Base-by-base conservation (phyloP, 2,329 filamentous ascomycete genomes). In the Talaromyces rugulosus region DNA sequence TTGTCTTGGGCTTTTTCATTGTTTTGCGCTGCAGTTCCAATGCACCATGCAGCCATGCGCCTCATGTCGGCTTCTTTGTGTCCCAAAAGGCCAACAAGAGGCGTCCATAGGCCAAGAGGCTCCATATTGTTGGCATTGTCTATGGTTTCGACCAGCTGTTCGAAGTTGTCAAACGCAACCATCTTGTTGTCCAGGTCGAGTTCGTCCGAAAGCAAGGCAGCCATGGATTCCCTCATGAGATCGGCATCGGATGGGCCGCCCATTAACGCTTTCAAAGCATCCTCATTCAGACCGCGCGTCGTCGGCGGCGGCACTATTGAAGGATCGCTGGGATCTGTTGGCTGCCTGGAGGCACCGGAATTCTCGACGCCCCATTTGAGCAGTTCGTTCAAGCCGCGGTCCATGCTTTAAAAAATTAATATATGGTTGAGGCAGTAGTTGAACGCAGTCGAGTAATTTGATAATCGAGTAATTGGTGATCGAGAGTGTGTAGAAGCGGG, bases 41-140 rank as follows among this genome's bases (percentile, higher is more conserved):
- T 81, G 79, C 92, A 97, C 91, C 92, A 96, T n/a, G 92, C 92
- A 2, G 94, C 93, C 85, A 92, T 92, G 69, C 83, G 87, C 66
- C 93, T 83, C 71, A 96, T 81, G 65, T 95, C 90, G 5, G 82
- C 73, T 71, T 95, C 89, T 11, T 84, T 81, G 70, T 88, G 83
- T 56, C 82, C 81, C 14, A 99, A 81, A 65, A 97, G 80, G 8
- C 82, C 77, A 11, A 97, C 82, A 44, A 99, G 81, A 9, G 91
- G 91, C 11, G 85, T 84, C 95, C 95, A 99, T 34, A 98, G 82
- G 6, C 84, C 84, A 23, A 97, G 80, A 31, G 85, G 85, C 66
- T 87, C 87, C 68, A 99, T 85, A 78, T 97, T 96, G 81, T 98
- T 99, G 62, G 95, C 94, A 75, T 99, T 99, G 82, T 99, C 95